Base-by-base conservation (phyloP, 495 filamentous ascomycete genomes). In the Hypoxylon fragiforme region DNA sequence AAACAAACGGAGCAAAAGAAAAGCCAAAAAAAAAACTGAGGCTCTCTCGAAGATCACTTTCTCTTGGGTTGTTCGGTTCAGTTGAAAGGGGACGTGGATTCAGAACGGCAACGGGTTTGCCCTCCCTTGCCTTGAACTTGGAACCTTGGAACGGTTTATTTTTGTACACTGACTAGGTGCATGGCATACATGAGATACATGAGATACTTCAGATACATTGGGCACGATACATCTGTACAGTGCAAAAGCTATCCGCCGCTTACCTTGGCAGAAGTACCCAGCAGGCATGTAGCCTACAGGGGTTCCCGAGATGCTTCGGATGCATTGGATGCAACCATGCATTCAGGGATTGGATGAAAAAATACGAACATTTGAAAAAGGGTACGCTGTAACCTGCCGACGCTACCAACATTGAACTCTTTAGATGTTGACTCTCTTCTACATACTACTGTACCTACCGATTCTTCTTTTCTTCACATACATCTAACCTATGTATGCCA, bases 341-440 rank as follows among this genome's bases (percentile, higher is more conserved):
- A n/a, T n/a, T n/a, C n/a, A n/a, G n/a, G n/a, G n/a, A n/a, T n/a
- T 28, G 51, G 48, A 49, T 56, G 36, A 39, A 37, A 56, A 48
- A 51, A 62, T 62, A 57, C 58, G 52, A 62, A 52, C 46, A 54
- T 45, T 61, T 55, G 22, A 46, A 50, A 49, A 54, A 44, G 57
- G n/a, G n/a, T n/a, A n/a, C n/a, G n/a, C n/a, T 28, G 24, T 28
- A 9, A 28, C 24, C 9, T 28, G 46, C 47, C 40, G 15, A 50
- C 28, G 22, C 36, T 28, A 41, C 36, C 13, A 21, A 41, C 20
- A 8, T 8, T 16, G n/a, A n/a, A n/a, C 8, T 16, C 14, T 11
- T 28, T 42, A 7, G 32, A 18, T 19, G n/a, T n/a, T n/a, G n/a
- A n/a, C 24, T 28, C 24, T 28, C 24, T 28, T 9, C 9, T 9